Evolutionary conservation across 441 rosid species (phyloP).

Genomic region (Adansonia rubrostipa): DNA sequence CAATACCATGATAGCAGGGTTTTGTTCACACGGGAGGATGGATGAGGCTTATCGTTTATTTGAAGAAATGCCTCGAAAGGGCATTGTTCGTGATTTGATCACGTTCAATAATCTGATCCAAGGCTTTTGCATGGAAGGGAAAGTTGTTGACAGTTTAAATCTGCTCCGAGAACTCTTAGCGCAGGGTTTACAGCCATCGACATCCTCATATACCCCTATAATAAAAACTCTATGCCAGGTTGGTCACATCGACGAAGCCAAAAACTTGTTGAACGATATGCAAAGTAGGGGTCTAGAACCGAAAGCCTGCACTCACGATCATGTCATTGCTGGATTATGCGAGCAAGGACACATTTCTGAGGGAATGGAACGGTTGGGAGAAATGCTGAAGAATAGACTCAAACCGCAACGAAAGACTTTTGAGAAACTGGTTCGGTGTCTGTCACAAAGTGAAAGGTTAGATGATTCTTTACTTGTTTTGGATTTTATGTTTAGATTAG

Average conservation of each 20-base stretch:
- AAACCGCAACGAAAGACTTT: conserved; percentile 35
- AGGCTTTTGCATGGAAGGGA: conserved; percentile 26
- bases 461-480: conserved; percentile 45
- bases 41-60: conserved; percentile 55
- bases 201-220: conserved; percentile 37
- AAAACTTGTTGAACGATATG: conserved; percentile 40
- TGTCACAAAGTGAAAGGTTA: conserved; percentile 32
- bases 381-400: conserved; percentile 36
- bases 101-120: conserved; percentile 52
- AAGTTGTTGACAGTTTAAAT: conserved; percentile 39
- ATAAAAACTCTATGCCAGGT: conserved; percentile 35
- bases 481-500: conserved; percentile 23
- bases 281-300: conserved; percentile 41
- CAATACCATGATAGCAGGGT: conserved; percentile 58
- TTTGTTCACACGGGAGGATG: conserved; percentile 41
- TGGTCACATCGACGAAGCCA: conserved; percentile 44
- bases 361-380: conserved; percentile 40
- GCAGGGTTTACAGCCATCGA: conserved; percentile 46
- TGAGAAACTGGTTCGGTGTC: conserved; percentile 27
- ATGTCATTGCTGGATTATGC: conserved; percentile 35
- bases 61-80: conserved; percentile 56
- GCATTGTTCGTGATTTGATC: conserved; percentile 46
- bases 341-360: conserved; percentile 33
- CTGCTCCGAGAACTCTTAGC: conserved; percentile 49
- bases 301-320: conserved; percentile 23